phyloP scores from a whole-genome alignment of 78 protist genomes.

The Planoprotostelium fungivorum region DNA sequence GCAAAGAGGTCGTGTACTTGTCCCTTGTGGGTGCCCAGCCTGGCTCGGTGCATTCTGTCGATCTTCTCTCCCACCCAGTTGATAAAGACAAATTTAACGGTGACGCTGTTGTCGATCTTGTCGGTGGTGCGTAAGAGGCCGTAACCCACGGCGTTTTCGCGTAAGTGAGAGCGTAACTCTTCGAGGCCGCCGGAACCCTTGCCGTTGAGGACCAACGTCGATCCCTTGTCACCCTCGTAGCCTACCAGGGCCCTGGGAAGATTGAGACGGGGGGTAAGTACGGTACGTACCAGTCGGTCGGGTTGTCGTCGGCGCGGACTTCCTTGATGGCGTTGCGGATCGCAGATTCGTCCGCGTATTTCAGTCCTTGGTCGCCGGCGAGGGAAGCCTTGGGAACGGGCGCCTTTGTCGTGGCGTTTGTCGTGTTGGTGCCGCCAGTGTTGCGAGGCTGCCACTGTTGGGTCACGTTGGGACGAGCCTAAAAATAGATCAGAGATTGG shows the following conservation, averaged over 20 bases:
- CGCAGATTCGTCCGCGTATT: slow-evolving; percentile 17
- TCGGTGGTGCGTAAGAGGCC: slow-evolving; percentile 43
- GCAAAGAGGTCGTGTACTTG: slow-evolving; percentile 20
- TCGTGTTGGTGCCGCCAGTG: background rate
- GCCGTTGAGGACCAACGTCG: slow-evolving; percentile 19
- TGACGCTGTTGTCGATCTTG: slow-evolving; percentile 48
- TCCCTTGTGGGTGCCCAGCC: slow-evolving; percentile 43
- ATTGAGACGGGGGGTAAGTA: background rate
- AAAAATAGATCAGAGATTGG: too few relatives aligned
- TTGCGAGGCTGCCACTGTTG: too few relatives aligned
- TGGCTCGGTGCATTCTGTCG: slow-evolving; percentile 50
- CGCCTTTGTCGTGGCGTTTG: slow-evolving; percentile 14
- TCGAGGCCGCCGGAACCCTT: slow-evolving; percentile 29
- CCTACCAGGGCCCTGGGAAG: slow-evolving; percentile 41
- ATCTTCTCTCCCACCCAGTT: slow-evolving; percentile 57
- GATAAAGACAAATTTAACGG: slow-evolving; percentile 50
- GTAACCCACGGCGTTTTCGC: slow-evolving; percentile 28
- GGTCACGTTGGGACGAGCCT: too few relatives aligned
- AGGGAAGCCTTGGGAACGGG: background rate
- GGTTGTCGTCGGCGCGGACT: slow-evolving; percentile 39
- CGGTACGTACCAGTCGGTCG: slow-evolving; percentile 10
- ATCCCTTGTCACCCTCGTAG: slow-evolving; percentile 53
- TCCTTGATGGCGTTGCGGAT: slow-evolving; percentile 40
- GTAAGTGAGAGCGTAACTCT: slow-evolving; percentile 16
- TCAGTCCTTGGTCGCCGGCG: background rate